Base-by-base conservation (phyloP, 2,329 filamentous ascomycete species). In the Fusarium illudens region DNA sequence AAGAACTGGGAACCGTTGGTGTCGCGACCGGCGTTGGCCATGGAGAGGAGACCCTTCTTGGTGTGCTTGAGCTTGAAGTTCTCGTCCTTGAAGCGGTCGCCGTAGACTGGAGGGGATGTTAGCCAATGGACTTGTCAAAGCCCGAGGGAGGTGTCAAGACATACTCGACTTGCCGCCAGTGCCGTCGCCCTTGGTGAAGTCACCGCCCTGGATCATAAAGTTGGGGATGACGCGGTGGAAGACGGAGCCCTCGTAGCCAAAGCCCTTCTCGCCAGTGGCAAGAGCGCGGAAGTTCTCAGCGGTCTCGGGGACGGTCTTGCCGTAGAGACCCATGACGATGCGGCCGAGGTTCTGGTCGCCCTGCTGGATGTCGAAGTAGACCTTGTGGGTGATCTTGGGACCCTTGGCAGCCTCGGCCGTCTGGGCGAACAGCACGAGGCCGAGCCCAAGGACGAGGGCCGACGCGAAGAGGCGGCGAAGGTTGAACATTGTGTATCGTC, bases 21-120 rank as follows among this genome's bases (percentile, higher is more conserved):
- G 81, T 96, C 92, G 80, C 89, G 87, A 80, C 92, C 92, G 64
- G 91, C 88, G 82, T 94, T 94, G 81, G 91, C 92, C 92, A 93
- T 96, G 81, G 91, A 93, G 71, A 96, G 84, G 53, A 93, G 83
- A 75, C 92, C 92, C 81, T 89, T 90, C 87, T 93, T 94, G 84
- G 86, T 88, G 89, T 96, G 93, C 87, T 94, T 94, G 78, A 95
- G 87, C 90, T 96, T 95, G 87, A 96, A 96, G 90, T 95, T 96
- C 89, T 96, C 92, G 76, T 96, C 92, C 70, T 88, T 82, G 83
- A 96, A 96, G 83, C 92, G 92, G 74, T 87, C 85, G 75, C 92
- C 92, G 79, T 95, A 96, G 84, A 96, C 88, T 90, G 67, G n/a
- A 60, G 19, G 29, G 39, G 11, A 17, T 11, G 51, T 75, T 57